These are phyloP conservation scores for Trichoderma sp. DNA, from an alignment of 2,329 filamentous ascomycete species.

Conservation along the genomic window DNA sequence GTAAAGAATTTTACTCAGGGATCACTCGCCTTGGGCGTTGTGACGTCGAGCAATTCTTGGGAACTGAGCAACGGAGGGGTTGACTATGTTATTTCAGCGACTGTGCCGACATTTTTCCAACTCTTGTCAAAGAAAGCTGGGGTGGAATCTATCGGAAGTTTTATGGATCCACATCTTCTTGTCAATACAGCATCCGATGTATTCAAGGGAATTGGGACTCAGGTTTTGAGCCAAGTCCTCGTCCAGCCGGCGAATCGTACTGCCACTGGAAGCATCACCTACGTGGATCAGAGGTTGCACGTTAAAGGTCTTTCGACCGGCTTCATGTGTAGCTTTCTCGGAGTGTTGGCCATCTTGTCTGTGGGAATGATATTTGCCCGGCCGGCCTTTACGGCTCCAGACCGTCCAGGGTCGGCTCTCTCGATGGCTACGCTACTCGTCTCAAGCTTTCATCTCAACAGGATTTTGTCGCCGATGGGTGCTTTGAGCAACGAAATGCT, in stretches of 20 bases:
- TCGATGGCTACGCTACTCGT: slow-evolving; percentile 7
- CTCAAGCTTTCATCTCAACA: background rate
- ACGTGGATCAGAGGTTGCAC: background rate
- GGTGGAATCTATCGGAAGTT: slow-evolving; percentile 15
- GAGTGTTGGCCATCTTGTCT: background rate
- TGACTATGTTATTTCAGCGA: slow-evolving; percentile 21
- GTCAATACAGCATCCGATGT: background rate
- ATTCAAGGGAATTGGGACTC: slow-evolving; percentile 6
- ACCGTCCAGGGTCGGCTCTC: background rate
- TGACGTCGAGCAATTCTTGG: background rate
- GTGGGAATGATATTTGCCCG: background rate
- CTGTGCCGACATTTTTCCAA: slow-evolving; percentile 29
- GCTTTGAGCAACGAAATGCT: background rate
- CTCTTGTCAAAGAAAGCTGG: slow-evolving; percentile 28
- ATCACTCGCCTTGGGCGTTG: slow-evolving; percentile 3
- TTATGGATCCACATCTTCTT: slow-evolving; percentile 23
- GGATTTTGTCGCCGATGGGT: background rate
- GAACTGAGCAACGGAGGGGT: slow-evolving; percentile 4
- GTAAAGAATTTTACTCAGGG: background rate
- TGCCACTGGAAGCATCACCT: background rate
- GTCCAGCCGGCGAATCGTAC: background rate
- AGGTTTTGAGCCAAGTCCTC: background rate
- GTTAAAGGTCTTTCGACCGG: slow-evolving; percentile 5
- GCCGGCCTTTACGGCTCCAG: background rate
- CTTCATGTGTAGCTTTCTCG: slow-evolving; percentile 16